phyloP scores from a whole-genome alignment of 2,329 filamentous ascomycete species.

The Aspergillus clavatus region DNA sequence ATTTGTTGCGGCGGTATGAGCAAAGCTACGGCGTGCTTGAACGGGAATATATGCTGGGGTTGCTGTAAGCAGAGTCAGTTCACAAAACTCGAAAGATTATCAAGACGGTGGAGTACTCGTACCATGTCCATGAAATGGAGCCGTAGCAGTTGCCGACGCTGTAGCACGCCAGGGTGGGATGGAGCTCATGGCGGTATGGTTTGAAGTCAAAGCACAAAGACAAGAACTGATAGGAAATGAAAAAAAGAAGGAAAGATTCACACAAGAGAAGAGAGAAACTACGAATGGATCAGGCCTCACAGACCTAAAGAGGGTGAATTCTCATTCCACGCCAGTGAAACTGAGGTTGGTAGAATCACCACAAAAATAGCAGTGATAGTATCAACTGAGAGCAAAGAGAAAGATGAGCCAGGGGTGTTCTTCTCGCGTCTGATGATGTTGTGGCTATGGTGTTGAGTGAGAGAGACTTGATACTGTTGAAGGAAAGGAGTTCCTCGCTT shows the following conservation, averaged over 20 bases:
- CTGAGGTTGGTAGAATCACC: background rate
- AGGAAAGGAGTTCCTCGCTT: background rate
- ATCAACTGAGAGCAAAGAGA: background rate
- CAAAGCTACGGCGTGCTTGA: constrained; percentile 58
- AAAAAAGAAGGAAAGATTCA: constrained; percentile 11
- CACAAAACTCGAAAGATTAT: background rate
- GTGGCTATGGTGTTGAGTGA: background rate
- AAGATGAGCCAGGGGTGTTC: background rate
- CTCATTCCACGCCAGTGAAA: background rate
- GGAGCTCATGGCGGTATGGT: constrained; percentile 32
- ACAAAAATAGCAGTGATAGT: background rate
- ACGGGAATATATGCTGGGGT: constrained; percentile 58
- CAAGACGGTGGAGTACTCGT: constrained; percentile 13
- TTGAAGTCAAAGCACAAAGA: constrained; percentile 16
- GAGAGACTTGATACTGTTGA: background rate
- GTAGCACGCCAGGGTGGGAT: constrained; percentile 38
- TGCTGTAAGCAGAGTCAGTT: constrained; percentile 24
- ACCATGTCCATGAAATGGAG: constrained; percentile 31
- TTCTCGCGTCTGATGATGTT: background rate
- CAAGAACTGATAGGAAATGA: constrained; percentile 4
- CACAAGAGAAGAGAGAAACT: constrained; percentile 8
- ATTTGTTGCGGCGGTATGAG: constrained; percentile 32
- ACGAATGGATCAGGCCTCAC: background rate
- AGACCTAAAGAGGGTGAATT: constrained; percentile 14
- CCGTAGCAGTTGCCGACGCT: constrained; percentile 25